Evolutionary conservation across 2,329 filamentous ascomycete species (phyloP), one percentile per base, ranked within the genome.

Genomic region (Exophiala oligosperma): DNA sequence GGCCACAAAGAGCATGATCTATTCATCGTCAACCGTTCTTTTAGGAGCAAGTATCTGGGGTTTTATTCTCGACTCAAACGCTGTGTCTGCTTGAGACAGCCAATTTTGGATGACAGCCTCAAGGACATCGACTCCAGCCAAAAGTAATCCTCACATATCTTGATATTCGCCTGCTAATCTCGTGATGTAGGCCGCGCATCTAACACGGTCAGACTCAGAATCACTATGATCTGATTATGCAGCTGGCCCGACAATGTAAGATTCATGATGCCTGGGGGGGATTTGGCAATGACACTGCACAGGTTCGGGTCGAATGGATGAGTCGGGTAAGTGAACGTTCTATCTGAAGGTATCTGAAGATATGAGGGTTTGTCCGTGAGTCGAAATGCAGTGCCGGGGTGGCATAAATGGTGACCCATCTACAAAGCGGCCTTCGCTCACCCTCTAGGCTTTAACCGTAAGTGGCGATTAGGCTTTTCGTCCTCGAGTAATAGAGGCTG

Each of bases 31-130:
- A 9, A 11, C 7, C 29, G 11, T 9, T 4, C 9, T 57, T 64
- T 73, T 44, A 17, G 57, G 70, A 69, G 61, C 17, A 67, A 52
- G 72, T 68, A 57, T 17, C 38, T 17, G 14, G 23, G 6, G 26
- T 9, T 48, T 14, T 17, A 48, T 17, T 46, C 46, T 29, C 51
- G 51, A 11, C 56, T 51, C 23, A 54, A 37, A n/a, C 44, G 51
- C 37, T 50, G 44, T 17, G 29, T 28, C 49, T 51, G 50, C 29
- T 40, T 28, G 1, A 60, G 49, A 41, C 52, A 37, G 11, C 44
- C 52, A 17, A 60, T 52, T 21, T 56, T 60, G 8, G 57, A 43
- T 3, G 57, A 48, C 17, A 60, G 32, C 32, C 44, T 60, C 41
- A 60, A n/a, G n/a, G 57, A 60, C 38, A 60, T 37, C 6, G 49